Base-by-base conservation (phyloP, 768 basidiomycete genomes). In the Collybia mongolica region DNA sequence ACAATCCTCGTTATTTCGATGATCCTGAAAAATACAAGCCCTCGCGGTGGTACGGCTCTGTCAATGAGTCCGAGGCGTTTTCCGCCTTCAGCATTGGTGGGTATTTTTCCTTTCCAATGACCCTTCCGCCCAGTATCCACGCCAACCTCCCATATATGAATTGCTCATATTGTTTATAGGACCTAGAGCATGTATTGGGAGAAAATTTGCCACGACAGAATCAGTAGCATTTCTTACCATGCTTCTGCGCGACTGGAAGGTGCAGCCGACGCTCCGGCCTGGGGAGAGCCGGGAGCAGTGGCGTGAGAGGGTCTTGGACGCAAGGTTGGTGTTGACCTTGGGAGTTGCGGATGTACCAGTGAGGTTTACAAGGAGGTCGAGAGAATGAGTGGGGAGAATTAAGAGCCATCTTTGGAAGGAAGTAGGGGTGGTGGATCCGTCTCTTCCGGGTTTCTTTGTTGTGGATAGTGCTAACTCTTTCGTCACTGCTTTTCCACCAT, bases 141-240 rank as follows among this genome's bases (percentile, higher is more conserved):
- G 24, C 7, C 3, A 26, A 32, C 11, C 11, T 32, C 32, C 32
- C 3, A 32, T 14, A 3, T 32, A 32, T 32, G 11, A 3, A 32
- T 26, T 26, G 24, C 4, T 7, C 24, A 26, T 26, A 26, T 7
- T 26, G 24, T 26, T 26, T 26, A 7, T 19, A 46, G 44, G 76
- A 65, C 79, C 80, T 24, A 73, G 81, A 14, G 69, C 71, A 4
- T 85, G 83, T 53, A 63, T 82, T 11, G 83, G 82, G 4, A 67
- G 78, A 23, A 79, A 73, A 52, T 84, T 85, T 54, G 79, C 82
- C 2, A 69, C 72, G 0, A 72, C 69, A 0, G 81, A 84, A 57
- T 69, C 72, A 1, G 72, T 83, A 15, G 74, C 72, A 43, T 79
- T 84, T 67, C 69, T 84, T 17, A 71, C 79, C 1, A 63, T 71